These are phyloP conservation scores for Eimeria acervulina DNA, from an alignment of 169 alveolate species.

Conservation along the genomic window DNA sequence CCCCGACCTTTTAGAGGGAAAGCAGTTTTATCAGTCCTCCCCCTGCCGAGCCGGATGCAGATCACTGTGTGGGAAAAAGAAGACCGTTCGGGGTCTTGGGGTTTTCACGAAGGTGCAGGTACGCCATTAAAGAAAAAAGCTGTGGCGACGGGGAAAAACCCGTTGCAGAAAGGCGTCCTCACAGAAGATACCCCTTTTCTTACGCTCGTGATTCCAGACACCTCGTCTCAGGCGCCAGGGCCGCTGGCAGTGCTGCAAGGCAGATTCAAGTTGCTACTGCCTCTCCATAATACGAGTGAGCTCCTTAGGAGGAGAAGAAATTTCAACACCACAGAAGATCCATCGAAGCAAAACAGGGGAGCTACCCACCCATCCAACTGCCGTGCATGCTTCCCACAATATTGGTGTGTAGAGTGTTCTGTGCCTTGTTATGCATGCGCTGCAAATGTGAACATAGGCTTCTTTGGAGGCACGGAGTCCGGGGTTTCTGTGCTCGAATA, in stretches of 20 bases:
- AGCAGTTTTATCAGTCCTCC: background rate
- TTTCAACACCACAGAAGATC: no score
- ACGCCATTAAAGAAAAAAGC: background rate
- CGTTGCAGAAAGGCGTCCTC: background rate
- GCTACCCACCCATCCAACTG: no score
- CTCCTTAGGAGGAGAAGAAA: background rate
- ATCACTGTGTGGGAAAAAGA: background rate
- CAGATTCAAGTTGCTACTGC: slow-evolving; percentile 16
- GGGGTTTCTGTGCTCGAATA: slow-evolving; percentile 35
- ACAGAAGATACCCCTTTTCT: background rate
- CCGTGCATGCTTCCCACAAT: no score
- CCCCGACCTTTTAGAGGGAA: slow-evolving; percentile 27
- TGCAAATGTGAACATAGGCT: slow-evolving; percentile 27
- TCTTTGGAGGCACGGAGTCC: slow-evolving; percentile 63
- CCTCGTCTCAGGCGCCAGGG: background rate
- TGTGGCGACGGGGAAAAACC: background rate
- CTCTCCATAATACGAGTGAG: slow-evolving; percentile 23
- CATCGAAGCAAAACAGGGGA: no score
- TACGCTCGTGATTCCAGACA: background rate
- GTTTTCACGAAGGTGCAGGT: no score
- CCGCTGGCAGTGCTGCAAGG: slow-evolving; percentile 47
- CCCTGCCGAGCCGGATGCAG: background rate
- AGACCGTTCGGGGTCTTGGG: background rate
- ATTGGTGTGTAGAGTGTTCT: no score
- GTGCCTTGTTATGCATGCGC: no score